Conservation (phyloP, 2,329 filamentous ascomycete genomes). For the Pezizomycotina sp. region DNA sequence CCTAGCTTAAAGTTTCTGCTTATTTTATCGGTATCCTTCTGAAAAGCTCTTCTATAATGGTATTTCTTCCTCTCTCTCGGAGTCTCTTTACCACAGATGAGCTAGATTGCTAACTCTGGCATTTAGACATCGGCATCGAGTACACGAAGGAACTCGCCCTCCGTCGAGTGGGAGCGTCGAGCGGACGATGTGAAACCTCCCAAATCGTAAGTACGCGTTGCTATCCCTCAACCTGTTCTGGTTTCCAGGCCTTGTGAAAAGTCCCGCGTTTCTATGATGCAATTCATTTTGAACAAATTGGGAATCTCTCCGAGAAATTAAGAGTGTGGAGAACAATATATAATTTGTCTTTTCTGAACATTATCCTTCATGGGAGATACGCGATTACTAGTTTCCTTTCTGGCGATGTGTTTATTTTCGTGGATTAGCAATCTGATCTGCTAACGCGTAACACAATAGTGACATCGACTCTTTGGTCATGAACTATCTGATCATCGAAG, state of each 20-base stretch:
- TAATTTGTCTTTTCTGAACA: slow-evolving; percentile 49
- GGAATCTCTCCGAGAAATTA: slow-evolving; percentile 99
- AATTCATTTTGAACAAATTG: slow-evolving; percentile 79
- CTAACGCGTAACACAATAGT: slow-evolving; percentile 37
- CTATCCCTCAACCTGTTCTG: slow-evolving; percentile 7
- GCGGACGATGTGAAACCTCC: slow-evolving; percentile 71
- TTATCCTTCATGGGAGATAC: neutral
- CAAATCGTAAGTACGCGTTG: slow-evolving; percentile 56
- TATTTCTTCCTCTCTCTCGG: too few relatives aligned
- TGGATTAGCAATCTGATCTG: too few relatives aligned
- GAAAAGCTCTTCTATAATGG: slow-evolving; percentile 21
- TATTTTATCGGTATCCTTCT: slow-evolving; percentile 21
- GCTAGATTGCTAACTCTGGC: too few relatives aligned
- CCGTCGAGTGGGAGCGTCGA: slow-evolving; percentile 53
- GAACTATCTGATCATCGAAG: slow-evolving; percentile 92
- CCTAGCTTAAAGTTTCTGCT: slow-evolving; percentile 11
- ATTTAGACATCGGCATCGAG: slow-evolving; percentile 49
- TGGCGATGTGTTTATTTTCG: too few relatives aligned
- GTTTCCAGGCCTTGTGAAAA: slow-evolving; percentile 8
- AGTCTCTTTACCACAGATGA: too few relatives aligned
- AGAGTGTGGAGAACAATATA: slow-evolving; percentile 64
- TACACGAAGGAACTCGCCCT: too few relatives aligned
- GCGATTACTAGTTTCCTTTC: too few relatives aligned
- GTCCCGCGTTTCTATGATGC: slow-evolving; percentile 46
- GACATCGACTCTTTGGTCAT: slow-evolving; percentile 91